Evolutionary conservation across 2,329 filamentous ascomycete species (phyloP).

Genomic region (Aspergillus brunneoviolaceus): DNA sequence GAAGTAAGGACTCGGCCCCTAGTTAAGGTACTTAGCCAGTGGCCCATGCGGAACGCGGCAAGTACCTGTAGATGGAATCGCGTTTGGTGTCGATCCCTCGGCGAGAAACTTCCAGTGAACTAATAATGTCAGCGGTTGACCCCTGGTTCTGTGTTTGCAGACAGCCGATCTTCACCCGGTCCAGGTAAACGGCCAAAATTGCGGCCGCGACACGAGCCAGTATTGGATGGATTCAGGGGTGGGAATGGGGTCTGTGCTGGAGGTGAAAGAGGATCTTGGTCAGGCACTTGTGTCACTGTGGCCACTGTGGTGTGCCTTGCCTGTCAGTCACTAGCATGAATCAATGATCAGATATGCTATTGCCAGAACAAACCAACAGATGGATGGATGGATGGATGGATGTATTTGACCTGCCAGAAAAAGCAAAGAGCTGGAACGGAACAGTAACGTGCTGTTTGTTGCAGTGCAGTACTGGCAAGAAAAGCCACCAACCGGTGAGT

Average conservation of each 20-base stretch:
- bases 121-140: background rate
- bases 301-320: too few species aligned
- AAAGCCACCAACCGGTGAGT: background rate
- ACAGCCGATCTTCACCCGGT: background rate
- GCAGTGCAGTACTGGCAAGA: background rate
- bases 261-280: too few species aligned
- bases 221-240: background rate
- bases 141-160: background rate
- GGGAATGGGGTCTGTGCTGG: background rate
- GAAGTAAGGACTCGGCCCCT: background rate
- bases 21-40: background rate
- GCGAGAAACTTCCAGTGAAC: background rate
- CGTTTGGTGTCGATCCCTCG: background rate
- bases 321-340: too few species aligned
- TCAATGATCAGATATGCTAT: too few species aligned
- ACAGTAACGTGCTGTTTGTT: slow-evolving; percentile 1
- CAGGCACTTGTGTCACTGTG: too few species aligned
- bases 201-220: background rate
- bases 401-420: background rate
- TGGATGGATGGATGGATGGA: background rate
- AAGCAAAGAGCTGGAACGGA: background rate
- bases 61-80: background rate
- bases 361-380: too few species aligned
- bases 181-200: background rate
- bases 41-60: background rate